phyloP scores from a whole-genome alignment of 352 stramenopile species.

The Globisporangium takayamanum region DNA sequence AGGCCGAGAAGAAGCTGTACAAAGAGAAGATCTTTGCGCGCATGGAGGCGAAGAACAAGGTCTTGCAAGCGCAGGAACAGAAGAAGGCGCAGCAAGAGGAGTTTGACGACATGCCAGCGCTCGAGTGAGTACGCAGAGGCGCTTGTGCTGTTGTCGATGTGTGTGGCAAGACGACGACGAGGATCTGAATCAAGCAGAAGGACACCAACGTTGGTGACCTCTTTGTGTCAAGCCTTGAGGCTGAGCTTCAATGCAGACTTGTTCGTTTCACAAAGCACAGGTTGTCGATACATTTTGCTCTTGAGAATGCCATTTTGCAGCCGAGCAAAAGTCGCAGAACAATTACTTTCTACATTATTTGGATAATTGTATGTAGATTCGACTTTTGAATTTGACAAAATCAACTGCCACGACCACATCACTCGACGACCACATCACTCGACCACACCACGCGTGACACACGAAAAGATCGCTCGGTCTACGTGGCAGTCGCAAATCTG shows the following conservation, averaged over 20 bases:
- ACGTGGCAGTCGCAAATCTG: neutral
- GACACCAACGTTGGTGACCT: neutral
- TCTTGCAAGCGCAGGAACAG: slow-evolving; percentile 60
- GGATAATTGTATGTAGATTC: no score
- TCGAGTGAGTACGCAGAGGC: slow-evolving; percentile 38
- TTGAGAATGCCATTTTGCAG: no score
- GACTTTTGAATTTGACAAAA: no score
- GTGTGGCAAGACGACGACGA: neutral
- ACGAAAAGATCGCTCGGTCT: neutral
- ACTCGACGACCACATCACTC: neutral
- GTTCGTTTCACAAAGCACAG: no score
- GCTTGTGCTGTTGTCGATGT: neutral
- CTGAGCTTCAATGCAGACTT: no score
- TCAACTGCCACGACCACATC: neutral
- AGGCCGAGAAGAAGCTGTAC: slow-evolving; percentile 85
- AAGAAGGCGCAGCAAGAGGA: slow-evolving; percentile 55
- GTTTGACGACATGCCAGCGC: slow-evolving; percentile 79
- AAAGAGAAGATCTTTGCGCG: slow-evolving; percentile 87
- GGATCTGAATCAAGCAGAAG: neutral
- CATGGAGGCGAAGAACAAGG: slow-evolving; percentile 78
- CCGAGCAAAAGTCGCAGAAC: no score
- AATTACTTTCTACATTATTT: no score
- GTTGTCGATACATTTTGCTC: no score
- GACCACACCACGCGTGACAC: neutral
- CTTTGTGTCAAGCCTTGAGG: neutral